Percentiles rank a stretch among this genome's conserved stretches.
Evolutionary conservation across 306 rosid genomes (phyloP).

Genomic region (Hippophae gyantsensis): DNA sequence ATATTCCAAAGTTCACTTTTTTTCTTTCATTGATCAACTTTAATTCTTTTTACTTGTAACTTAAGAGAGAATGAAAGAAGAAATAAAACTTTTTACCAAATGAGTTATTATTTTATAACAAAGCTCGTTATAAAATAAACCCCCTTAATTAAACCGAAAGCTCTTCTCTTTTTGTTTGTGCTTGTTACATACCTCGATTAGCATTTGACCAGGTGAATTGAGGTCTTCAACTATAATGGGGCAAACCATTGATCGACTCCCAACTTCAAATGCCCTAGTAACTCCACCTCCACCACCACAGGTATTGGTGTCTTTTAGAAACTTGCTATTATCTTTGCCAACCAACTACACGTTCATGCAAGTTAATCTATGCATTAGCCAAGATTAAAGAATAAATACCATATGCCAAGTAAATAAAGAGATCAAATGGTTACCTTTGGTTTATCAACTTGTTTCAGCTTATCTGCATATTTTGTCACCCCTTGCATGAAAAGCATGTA

Average conservation of each 20-base stretch:
- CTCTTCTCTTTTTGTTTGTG: neutral
- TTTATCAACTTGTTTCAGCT: constrained; percentile 44
- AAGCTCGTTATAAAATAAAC: too few species aligned
- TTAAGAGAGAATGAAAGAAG: too few species aligned
- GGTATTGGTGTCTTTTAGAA: constrained; percentile 28
- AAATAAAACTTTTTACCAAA: too few species aligned
- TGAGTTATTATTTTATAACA: too few species aligned
- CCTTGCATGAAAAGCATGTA: constrained; percentile 77
- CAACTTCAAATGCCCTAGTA: constrained; percentile 78
- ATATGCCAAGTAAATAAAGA: neutral
- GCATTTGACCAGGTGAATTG: constrained; percentile 69
- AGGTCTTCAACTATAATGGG: constrained; percentile 85
- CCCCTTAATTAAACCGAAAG: constrained; percentile 1
- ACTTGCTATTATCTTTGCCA: constrained; percentile 35
- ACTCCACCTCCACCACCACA: constrained; percentile 32
- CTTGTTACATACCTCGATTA: constrained; percentile 51
- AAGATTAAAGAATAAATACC: neutral
- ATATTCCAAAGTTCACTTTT: too few species aligned
- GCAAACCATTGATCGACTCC: constrained; percentile 51
- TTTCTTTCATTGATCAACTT: too few species aligned
- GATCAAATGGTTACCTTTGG: constrained; percentile 50
- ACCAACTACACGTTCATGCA: constrained; percentile 40
- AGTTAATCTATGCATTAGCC: constrained; percentile 7
- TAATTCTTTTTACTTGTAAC: too few species aligned
- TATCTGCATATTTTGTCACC: constrained; percentile 52